phyloP scores from a whole-genome alignment of 192 early-diverging fungal genomes.

The Lobulomyces angularis region DNA sequence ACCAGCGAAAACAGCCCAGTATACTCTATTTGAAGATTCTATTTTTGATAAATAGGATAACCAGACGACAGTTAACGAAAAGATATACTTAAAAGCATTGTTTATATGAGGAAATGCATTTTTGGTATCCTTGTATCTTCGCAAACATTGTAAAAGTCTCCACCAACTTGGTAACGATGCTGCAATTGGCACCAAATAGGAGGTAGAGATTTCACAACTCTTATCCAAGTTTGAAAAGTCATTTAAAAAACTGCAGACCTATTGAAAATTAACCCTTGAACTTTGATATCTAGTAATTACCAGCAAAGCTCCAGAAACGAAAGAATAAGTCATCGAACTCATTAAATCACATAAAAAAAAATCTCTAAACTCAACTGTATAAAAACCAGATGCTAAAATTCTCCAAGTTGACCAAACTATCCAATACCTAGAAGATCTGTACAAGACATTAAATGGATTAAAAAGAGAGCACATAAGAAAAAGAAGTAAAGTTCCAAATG shows the following conservation, averaged over 20 bases:
- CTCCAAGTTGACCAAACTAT: constrained; percentile 6
- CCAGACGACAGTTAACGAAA: constrained; percentile 19
- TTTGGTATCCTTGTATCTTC: constrained; percentile 19
- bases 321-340: constrained; percentile 12
- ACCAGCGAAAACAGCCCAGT: too few species aligned
- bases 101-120: constrained; percentile 22
- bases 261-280: constrained; percentile 2
- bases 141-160: constrained; percentile 21
- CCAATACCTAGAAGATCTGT: constrained; percentile 16
- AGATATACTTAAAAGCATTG: constrained; percentile 25
- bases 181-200: constrained; percentile 16
- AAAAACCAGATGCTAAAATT: constrained; percentile 15
- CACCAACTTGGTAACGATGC: constrained; percentile 17
- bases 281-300: not conserved
- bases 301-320: constrained; percentile 1
- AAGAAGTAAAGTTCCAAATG: too few species aligned
- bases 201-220: constrained; percentile 12
- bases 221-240: constrained; percentile 4
- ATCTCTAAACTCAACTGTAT: constrained; percentile 24
- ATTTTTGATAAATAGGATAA: constrained; percentile 14
- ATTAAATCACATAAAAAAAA: constrained; percentile 29
- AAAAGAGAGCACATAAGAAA: too few species aligned
- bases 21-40: too few species aligned
- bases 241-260: constrained; percentile 5
- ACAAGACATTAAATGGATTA: constrained; percentile 9